Conservation (phyloP, 176 grass and related monocot species). For the Bolboschoenus planiculmis region DNA sequence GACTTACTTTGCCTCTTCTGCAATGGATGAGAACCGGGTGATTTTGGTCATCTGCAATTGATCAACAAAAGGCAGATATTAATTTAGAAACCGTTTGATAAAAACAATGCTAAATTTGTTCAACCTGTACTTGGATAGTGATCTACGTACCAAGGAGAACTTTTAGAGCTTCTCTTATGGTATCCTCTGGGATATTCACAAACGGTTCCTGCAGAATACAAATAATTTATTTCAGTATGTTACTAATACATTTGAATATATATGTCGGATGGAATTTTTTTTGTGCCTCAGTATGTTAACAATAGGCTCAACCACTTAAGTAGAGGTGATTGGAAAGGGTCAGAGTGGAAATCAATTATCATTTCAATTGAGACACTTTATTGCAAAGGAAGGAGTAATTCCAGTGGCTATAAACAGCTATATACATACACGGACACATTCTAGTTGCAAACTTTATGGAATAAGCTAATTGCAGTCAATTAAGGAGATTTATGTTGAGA, state of each 20-base stretch:
- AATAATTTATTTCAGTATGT: neutral
- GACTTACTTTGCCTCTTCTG: conserved; percentile 74
- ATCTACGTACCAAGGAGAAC: conserved; percentile 57
- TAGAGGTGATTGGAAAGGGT: neutral
- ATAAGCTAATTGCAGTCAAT: neutral
- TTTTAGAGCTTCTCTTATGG: conserved; percentile 71
- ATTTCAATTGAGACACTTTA: neutral
- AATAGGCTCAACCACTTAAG: neutral
- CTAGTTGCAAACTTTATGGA: neutral
- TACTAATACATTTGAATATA: neutral
- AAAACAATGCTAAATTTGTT: neutral
- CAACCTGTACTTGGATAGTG: neutral
- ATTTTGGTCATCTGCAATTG: conserved; percentile 53
- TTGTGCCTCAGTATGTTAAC: neutral
- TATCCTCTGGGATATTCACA: conserved; percentile 63
- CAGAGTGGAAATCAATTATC: neutral
- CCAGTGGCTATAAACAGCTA: neutral
- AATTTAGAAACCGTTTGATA: neutral
- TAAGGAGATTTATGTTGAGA: neutral
- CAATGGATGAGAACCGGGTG: conserved; percentile 90
- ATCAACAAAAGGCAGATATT: conserved; percentile 14
- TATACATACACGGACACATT: neutral
- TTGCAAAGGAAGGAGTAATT: neutral
- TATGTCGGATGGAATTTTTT: neutral
- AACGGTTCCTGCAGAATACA: conserved; percentile 46